These are phyloP conservation scores for Venustampulla echinocandica DNA, from an alignment of 495 filamentous ascomycete species.

Conservation along the genomic window DNA sequence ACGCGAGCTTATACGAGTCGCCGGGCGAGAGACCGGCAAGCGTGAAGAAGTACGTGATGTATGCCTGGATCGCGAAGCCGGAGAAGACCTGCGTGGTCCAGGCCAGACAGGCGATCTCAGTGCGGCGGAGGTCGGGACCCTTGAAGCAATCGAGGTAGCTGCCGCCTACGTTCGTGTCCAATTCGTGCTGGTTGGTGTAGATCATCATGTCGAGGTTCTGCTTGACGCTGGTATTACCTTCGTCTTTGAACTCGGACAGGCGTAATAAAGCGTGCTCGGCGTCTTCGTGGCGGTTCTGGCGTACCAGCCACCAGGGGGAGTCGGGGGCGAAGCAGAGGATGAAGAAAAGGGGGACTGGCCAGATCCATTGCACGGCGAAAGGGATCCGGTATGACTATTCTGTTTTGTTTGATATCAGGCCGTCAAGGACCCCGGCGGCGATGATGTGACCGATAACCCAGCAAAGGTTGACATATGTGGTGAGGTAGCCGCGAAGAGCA, in stretches of 20 bases:
- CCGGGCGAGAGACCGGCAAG: constrained; percentile 36
- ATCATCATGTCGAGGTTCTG: constrained; percentile 53
- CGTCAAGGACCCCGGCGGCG: constrained; percentile 47
- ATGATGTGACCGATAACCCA: constrained; percentile 56
- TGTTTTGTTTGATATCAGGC: constrained; percentile 36
- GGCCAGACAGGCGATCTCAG: constrained; percentile 44
- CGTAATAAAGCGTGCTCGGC: constrained; percentile 60
- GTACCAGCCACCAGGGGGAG: constrained; percentile 71
- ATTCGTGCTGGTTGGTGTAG: constrained; percentile 54
- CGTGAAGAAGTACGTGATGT: constrained; percentile 57
- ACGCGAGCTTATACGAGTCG: background rate
- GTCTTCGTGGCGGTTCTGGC: constrained; percentile 54
- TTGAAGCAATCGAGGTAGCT: constrained; percentile 48
- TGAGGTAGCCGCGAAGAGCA: constrained; percentile 61
- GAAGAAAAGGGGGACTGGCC: constrained; percentile 65
- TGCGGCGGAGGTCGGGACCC: constrained; percentile 45
- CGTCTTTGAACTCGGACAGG: constrained; percentile 46
- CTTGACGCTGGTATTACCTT: constrained; percentile 41
- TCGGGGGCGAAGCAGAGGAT: constrained; percentile 66
- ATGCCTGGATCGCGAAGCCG: constrained; percentile 46
- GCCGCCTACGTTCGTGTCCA: constrained; percentile 46
- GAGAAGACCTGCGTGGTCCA: constrained; percentile 43
- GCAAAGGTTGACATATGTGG: constrained; percentile 68
- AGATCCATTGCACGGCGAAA: constrained; percentile 76
- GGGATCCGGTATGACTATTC: constrained; percentile 49